Evolutionary conservation across 345 rosid species (phyloP), one percentile per base, ranked within the genome.

Genomic region (Euphorbia lathyris): DNA sequence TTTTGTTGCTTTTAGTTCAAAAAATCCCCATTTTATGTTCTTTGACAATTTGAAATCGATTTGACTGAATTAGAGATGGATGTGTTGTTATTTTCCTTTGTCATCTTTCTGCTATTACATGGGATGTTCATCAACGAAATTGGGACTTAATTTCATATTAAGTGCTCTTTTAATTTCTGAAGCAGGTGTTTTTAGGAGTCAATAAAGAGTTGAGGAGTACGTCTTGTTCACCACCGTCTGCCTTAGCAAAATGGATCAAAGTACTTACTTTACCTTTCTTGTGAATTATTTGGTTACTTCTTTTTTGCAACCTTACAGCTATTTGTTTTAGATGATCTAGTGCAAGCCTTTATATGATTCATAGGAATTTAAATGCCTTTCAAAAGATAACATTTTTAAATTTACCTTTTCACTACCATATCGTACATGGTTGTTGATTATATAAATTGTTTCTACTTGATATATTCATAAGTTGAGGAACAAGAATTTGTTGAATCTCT

Each of bases 231-330:
- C 58, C 26, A 38, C 58, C 13, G 27, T 43, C 57, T 23, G 51
- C 16, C 29, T 17, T 9, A 12, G 85, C 42, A 30, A 50, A 17
- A 82, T 82, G 82, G 82, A 76, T 66, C 76, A 74, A 61, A 74
- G 82, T 82, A 82, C 65, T 40, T 26, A 8, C 58, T n/a, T 55
- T 30, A 16, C 74, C 11, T 56, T 69, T 50, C 58, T 58, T 53
- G 9, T 55, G 53, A 16, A 45, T 53, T 73, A 8, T 22, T n/a
- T 77, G 17, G 48, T 61, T 45, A 38, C 16, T 25, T 9, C 8
- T 38, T 58, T 23, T 55, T 16, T 59, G 63, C 19, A 22, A 17
- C 3, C 66, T 20, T 29, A 38, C 16, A 1, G 36, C 2, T 9
- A 29, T 43, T 65, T 63, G 11, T 20, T 45, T 23, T 63, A 27